Base-by-base conservation (phyloP, 176 grass and related monocot genomes). In the Pontederia crassipes region DNA sequence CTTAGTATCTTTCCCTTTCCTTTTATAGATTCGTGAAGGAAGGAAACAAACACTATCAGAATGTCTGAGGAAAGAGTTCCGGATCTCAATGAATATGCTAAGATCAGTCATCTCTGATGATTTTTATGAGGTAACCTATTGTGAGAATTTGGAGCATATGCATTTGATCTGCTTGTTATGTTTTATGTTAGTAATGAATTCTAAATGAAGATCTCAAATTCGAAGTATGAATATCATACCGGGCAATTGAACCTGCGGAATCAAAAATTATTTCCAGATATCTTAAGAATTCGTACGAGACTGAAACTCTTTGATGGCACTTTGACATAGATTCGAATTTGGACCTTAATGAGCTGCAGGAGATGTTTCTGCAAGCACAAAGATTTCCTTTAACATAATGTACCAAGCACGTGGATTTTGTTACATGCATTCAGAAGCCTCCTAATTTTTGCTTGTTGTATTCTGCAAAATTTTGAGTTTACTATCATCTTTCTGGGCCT, bases 31-130 rank as follows among this genome's bases (percentile, higher is more conserved):
- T 74, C 62, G 84, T 59, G 79, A 83, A 73, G 87, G 81, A 57
- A 83, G 79, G 68, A 83, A 80, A 55, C 81, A 91, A 74, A 85
- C 80, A 58, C 68, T 97, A 60, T 17, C 81, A 56, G 93, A 97
- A 67, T 92, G 87, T 46, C 71, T 97, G 64, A 86, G 71, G 64
- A 97, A 97, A 74, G 93, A 97, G 79, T 97, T 97, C 75, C 80
- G 93, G 55, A 79, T 97, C 66, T 88, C 93, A 69, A 85, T 92
- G 66, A 97, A 97, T 45, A 77, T 85, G 47, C 75, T 97, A 4
- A 78, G 87, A 54, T 88, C 87, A 64, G 79, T 81, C 11, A 55
- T 88, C 48, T 91, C 79, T 57, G 76, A 64, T 7, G 87, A 97
- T 77, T 75, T 82, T 6, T 91, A 97, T 12, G 93, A 97, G 93